A percentile compares a stretch with the other conserved stretches of the same genome.
Conservation (phyloP, 2,329 filamentous ascomycete genomes). For the Aspergillus fumigatus region DNA sequence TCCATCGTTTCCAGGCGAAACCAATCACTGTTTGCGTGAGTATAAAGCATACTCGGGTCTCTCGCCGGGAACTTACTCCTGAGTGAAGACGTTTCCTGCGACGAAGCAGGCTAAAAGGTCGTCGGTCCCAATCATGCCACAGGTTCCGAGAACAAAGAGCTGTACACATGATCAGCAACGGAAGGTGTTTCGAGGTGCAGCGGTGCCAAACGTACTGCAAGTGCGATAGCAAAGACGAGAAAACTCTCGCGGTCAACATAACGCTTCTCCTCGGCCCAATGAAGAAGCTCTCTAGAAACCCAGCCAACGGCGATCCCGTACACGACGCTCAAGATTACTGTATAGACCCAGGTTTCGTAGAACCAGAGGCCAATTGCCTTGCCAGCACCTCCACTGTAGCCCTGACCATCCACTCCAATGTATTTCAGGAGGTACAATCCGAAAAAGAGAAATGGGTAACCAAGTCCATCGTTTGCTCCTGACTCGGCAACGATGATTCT, state of each 20-base stretch:
- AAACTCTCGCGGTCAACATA: constrained; percentile 87
- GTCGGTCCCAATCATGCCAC: constrained; percentile 80
- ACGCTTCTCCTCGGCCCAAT: constrained; percentile 75
- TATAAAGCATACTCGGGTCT: neutral
- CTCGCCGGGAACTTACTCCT: constrained; percentile 54
- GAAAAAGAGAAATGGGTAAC: constrained; percentile 84
- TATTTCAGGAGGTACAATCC: constrained; percentile 81
- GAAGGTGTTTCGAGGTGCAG: neutral
- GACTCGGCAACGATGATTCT: constrained; percentile 77
- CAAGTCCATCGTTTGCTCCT: constrained; percentile 82
- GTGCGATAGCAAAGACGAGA: constrained; percentile 76
- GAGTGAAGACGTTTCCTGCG: constrained; percentile 84
- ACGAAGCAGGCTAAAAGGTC: constrained; percentile 91
- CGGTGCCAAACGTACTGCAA: constrained; percentile 55
- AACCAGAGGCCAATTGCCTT: constrained; percentile 78
- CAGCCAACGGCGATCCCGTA: constrained; percentile 77
- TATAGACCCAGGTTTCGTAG: constrained; percentile 79
- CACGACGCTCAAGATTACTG: constrained; percentile 69
- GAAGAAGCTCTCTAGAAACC: constrained; percentile 74
- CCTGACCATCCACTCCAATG: constrained; percentile 53
- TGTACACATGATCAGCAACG: constrained; percentile 23
- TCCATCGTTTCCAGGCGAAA: constrained; percentile 85
- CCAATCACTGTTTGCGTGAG: constrained; percentile 60
- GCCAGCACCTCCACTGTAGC: constrained; percentile 54
- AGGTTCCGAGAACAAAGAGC: constrained; percentile 81